A percentile compares a stretch with the other conserved stretches of the same genome.
These are phyloP conservation scores for Sutorius eximius DNA, from an alignment of 1,284 basidiomycete genomes.

Conservation along the genomic window DNA sequence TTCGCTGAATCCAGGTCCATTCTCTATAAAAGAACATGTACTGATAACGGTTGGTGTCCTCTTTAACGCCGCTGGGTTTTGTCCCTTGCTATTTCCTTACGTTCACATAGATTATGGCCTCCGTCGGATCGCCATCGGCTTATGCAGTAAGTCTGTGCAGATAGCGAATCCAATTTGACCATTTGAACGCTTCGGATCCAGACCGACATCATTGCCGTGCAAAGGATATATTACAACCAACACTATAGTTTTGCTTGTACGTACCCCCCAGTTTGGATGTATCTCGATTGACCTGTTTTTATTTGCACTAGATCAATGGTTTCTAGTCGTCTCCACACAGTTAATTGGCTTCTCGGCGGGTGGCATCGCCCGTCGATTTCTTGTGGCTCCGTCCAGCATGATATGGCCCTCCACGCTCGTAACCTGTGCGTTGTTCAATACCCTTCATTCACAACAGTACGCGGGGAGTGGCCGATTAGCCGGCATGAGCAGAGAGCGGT, in stretches of 20 bases:
- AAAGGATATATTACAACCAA: constrained; percentile 39
- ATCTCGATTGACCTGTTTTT: constrained; percentile 8
- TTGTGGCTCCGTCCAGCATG: constrained; percentile 44
- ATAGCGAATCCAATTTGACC: background rate
- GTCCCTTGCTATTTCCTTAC: background rate
- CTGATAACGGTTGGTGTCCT: constrained; percentile 46
- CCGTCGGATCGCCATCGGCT: constrained; percentile 43
- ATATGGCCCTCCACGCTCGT: constrained; percentile 59
- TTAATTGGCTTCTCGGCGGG: constrained; percentile 48
- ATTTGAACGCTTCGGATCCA: constrained; percentile 46
- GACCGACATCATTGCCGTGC: constrained; percentile 44
- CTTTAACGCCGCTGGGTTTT: background rate
- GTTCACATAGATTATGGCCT: constrained; percentile 50
- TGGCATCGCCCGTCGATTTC: constrained; percentile 45
- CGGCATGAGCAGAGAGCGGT: constrained; percentile 50
- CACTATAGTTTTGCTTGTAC: constrained; percentile 35
- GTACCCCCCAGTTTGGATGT: constrained; percentile 13
- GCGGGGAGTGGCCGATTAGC: constrained; percentile 43
- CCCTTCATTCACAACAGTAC: constrained; percentile 53
- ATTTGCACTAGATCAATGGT: constrained; percentile 34
- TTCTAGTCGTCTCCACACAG: constrained; percentile 44
- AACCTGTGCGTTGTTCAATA: constrained; percentile 54
- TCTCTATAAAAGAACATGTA: constrained; percentile 75
- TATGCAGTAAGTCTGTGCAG: constrained; percentile 37
- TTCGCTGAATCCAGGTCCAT: constrained; percentile 69